Conservation (phyloP, 2,329 filamentous ascomycete species). For the Sodiomyces alkalinus region DNA sequence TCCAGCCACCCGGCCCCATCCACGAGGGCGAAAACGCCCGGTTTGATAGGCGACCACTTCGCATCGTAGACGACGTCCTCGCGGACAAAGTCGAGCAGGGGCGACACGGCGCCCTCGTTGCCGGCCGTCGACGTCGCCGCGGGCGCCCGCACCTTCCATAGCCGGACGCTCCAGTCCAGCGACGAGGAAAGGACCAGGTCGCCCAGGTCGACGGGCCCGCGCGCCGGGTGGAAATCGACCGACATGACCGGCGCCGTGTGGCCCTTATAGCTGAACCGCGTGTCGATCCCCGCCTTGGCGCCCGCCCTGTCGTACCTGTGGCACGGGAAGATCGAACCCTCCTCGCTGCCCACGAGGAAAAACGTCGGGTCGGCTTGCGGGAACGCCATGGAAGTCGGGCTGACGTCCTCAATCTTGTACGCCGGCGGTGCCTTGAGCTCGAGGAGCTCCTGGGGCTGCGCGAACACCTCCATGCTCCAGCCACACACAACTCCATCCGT, state of each 20-base stretch:
- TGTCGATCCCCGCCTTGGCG: constrained; percentile 89
- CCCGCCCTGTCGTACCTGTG: constrained; percentile 95
- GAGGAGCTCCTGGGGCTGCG: constrained; percentile 87
- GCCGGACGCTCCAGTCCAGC: constrained; percentile 91
- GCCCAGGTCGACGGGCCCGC: constrained; percentile 83
- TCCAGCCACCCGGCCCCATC: constrained; percentile 87
- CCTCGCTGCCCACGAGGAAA: constrained; percentile 92
- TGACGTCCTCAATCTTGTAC: constrained; percentile 84
- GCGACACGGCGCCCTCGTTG: constrained; percentile 42
- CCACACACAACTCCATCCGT: constrained; percentile 94
- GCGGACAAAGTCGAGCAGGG: constrained; percentile 77
- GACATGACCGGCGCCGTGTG: constrained; percentile 94
- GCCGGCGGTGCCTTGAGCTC: constrained; percentile 76
- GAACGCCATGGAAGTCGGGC: constrained; percentile 88
- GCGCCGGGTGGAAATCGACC: constrained; percentile 84
- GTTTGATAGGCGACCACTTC: constrained; percentile 86
- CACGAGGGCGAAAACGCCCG: constrained; percentile 85
- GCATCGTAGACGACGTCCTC: constrained; percentile 97
- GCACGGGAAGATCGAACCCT: constrained; percentile 91
- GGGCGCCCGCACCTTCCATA: constrained; percentile 85
- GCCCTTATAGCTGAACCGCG: constrained; percentile 72
- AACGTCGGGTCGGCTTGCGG: constrained; percentile 92
- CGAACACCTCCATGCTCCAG: constrained; percentile 96
- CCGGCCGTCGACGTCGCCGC: constrained; percentile 52
- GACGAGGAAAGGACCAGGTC: constrained; percentile 87